Percentiles rank a stretch among this genome's conserved stretches.
Conservation (phyloP, 768 basidiomycete genomes). For the Lentinula aciculospora region DNA sequence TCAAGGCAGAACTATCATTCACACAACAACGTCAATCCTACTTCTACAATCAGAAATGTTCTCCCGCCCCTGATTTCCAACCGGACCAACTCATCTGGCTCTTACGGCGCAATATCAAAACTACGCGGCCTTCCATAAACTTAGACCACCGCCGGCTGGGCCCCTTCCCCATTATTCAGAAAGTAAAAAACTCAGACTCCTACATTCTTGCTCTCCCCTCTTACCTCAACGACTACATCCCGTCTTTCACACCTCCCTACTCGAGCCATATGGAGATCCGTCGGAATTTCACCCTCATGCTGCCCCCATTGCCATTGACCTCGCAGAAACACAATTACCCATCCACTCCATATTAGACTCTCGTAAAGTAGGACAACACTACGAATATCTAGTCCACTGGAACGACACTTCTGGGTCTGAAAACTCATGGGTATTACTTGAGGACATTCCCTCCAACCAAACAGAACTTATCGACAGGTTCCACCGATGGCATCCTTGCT, state of each 20-base stretch:
- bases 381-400: constrained; percentile 8
- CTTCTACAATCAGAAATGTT: too few species aligned
- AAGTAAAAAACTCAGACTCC: too few species aligned
- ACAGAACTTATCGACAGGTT: constrained; percentile 1
- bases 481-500: neutral
- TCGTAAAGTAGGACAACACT: constrained; percentile 4
- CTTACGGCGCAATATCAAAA: too few species aligned
- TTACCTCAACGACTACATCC: constrained; percentile 16
- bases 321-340: neutral
- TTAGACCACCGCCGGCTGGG: too few species aligned
- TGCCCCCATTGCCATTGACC: constrained; percentile 1
- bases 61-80: too few species aligned
- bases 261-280: too few species aligned
- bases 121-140: too few species aligned
- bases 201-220: constrained; percentile 3
- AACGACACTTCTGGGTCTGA: neutral
- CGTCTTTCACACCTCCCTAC: constrained; percentile 22
- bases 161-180: too few species aligned
- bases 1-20: constrained; percentile 9
- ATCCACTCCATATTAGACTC: constrained; percentile 5
- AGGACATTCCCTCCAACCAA: constrained; percentile 2
- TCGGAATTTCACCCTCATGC: neutral
- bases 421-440: constrained; percentile 6
- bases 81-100: too few species aligned
- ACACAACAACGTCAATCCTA: constrained; percentile 11